A percentile compares a stretch with the other conserved stretches of the same genome.
phyloP scores from a whole-genome alignment of 2,329 filamentous ascomycete genomes.

The Calonectria pteridis region DNA sequence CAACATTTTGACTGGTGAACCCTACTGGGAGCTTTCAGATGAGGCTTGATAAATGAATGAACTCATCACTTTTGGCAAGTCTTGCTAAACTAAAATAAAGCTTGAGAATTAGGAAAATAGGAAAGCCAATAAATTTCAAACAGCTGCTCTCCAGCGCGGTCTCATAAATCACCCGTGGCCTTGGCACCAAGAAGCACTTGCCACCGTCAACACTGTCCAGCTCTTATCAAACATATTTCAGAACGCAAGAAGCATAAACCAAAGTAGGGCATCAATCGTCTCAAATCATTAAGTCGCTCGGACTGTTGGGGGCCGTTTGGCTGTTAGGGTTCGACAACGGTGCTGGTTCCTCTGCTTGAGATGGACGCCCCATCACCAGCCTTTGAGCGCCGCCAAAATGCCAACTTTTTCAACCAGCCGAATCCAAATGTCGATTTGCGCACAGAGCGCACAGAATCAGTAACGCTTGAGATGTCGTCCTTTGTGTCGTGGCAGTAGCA shows the following conservation, averaged over 20 bases:
- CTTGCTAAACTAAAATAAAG: neutral
- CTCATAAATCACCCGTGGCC: neutral
- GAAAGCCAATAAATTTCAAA: neutral
- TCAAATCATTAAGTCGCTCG: neutral
- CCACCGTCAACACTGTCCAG: neutral
- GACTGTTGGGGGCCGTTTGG: neutral
- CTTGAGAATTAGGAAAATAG: neutral
- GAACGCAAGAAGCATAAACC: neutral
- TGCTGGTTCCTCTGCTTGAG: neutral
- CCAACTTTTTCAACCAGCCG: conserved; percentile 13
- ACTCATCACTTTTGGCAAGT: neutral
- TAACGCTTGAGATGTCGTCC: neutral
- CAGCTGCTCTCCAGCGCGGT: neutral
- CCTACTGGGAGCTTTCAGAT: neutral
- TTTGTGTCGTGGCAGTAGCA: conserved; percentile 13
- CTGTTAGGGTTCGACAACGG: neutral
- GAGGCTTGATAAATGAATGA: neutral
- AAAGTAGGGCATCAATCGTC: neutral
- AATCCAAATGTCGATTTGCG: neutral
- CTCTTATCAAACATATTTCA: neutral
- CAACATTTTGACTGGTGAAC: neutral
- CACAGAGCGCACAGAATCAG: no score
- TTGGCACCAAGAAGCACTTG: neutral
- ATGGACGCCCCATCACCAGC: neutral
- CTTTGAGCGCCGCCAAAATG: conserved; percentile 11